These are phyloP conservation scores for Arthrobotrys megalospora DNA, from an alignment of 2,329 filamentous ascomycete genomes.

Conservation along the genomic window DNA sequence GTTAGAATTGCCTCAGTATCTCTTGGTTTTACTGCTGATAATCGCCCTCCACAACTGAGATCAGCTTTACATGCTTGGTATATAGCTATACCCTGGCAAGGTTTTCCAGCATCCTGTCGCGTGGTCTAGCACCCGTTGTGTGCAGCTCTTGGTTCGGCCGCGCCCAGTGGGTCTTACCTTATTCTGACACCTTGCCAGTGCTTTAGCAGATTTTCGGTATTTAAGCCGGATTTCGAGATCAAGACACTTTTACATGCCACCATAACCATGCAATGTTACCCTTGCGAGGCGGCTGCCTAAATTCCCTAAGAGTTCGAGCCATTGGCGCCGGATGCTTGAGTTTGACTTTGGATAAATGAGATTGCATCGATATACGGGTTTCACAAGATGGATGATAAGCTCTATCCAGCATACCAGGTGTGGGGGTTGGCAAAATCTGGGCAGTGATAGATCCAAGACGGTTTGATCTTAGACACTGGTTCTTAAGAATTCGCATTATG, in stretches of 20 bases:
- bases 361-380: constrained; percentile 1
- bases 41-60: not conserved
- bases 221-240: constrained; percentile 27
- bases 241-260: constrained; percentile 19
- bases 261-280: constrained; percentile 56
- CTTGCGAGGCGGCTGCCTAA: constrained; percentile 49
- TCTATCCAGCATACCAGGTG: not conserved
- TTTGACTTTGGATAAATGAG: constrained; percentile 28
- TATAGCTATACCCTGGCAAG: not conserved
- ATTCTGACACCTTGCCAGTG: constrained; percentile 35
- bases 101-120: constrained; percentile 19
- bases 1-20: constrained; percentile 27
- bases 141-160: constrained; percentile 7
- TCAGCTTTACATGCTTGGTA: constrained; percentile 1
- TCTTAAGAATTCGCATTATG: constrained; percentile 10
- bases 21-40: not conserved
- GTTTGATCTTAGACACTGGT: constrained; percentile 16
- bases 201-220: constrained; percentile 9
- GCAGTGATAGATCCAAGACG: constrained; percentile 9
- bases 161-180: constrained; percentile 38
- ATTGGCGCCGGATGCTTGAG: constrained; percentile 22
- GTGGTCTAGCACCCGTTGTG: constrained; percentile 13
- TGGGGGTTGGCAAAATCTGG: not conserved
- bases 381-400: constrained; percentile 13
- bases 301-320: constrained; percentile 4